These are phyloP conservation scores for Wickerhamiella pararugosa DNA, from an alignment of 1,139 yeast genomes.

Conservation along the genomic window DNA sequence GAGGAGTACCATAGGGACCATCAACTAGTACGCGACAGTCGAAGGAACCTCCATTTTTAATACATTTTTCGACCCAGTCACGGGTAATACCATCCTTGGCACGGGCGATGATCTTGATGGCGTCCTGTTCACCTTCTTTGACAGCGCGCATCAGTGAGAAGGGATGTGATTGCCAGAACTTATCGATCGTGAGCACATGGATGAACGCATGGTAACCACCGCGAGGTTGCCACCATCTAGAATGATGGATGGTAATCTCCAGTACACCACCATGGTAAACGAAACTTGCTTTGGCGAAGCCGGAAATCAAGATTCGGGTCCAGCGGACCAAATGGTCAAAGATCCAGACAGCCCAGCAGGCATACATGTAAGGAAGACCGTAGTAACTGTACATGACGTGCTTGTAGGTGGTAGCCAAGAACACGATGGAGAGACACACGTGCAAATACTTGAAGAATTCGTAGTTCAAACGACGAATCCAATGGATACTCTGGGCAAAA, in stretches of 20 bases:
- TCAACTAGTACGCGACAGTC: constrained; percentile 38
- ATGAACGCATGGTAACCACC: constrained; percentile 44
- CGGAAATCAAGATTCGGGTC: constrained; percentile 26
- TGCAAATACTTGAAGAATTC: constrained; percentile 34
- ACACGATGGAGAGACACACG: constrained; percentile 30
- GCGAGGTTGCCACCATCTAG: constrained; percentile 23
- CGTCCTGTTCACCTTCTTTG: constrained; percentile 11
- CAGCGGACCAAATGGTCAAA: constrained; percentile 43
- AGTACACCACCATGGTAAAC: constrained; percentile 6
- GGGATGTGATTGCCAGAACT: constrained; percentile 45
- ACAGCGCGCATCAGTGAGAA: constrained; percentile 25
- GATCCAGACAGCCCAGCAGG: constrained; percentile 38
- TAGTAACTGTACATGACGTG: constrained; percentile 37
- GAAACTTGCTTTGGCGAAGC: constrained; percentile 1
- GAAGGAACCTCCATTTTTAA: constrained; percentile 52
- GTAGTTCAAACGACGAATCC: constrained; percentile 31
- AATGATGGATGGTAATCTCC: constrained; percentile 2
- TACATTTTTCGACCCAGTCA: constrained; percentile 20
- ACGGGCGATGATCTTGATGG: constrained; percentile 22
- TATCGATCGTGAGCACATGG: constrained; percentile 22
- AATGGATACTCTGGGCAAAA: constrained; percentile 36
- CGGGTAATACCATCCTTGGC: constrained; percentile 22
- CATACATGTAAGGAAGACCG: constrained; percentile 36
- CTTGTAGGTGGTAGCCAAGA: constrained; percentile 37
- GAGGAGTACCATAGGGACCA: constrained; percentile 41